A percentile compares a stretch with the other conserved stretches of the same genome.
These are phyloP conservation scores for Serpula lacrymans DNA, from an alignment of 768 basidiomycete species.

Conservation along the genomic window DNA sequence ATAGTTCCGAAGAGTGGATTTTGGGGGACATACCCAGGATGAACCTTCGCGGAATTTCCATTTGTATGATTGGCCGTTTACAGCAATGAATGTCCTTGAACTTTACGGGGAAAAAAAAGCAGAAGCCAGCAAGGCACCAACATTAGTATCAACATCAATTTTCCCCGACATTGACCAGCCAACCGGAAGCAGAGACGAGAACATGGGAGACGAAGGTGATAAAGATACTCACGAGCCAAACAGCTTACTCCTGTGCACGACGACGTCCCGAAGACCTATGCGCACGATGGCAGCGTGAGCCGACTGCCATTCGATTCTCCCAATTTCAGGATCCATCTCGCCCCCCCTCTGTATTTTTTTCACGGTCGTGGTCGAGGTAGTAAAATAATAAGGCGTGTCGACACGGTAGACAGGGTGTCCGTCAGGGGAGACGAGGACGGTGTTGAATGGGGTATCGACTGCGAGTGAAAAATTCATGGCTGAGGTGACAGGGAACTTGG, in stretches of 20 bases:
- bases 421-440: constrained; percentile 26
- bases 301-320: constrained; percentile 27
- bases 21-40: constrained; percentile 19
- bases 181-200: neutral
- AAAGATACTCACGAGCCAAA: constrained; percentile 28
- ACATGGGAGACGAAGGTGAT: neutral
- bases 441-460: constrained; percentile 30
- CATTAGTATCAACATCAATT: too few species aligned
- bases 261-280: too few species aligned
- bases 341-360: constrained; percentile 23
- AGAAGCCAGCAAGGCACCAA: too few species aligned
- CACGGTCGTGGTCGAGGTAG: constrained; percentile 16
- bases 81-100: constrained; percentile 30
- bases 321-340: constrained; percentile 21
- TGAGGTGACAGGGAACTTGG: too few species aligned
- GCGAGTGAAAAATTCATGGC: constrained; percentile 29
- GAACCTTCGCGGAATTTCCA: constrained; percentile 32
- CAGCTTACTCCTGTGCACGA: constrained; percentile 21
- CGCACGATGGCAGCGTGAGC: constrained; percentile 23
- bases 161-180: too few species aligned
- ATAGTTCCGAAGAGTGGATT: too few species aligned
- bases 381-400: constrained; percentile 18
- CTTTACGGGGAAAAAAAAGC: too few species aligned
- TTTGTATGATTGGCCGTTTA: constrained; percentile 32
- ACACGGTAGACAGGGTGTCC: constrained; percentile 26